A percentile compares a stretch with the other conserved stretches of the same genome.
phyloP scores from a whole-genome alignment of 768 basidiomycete species.

The Psilocybe cyanescens region DNA sequence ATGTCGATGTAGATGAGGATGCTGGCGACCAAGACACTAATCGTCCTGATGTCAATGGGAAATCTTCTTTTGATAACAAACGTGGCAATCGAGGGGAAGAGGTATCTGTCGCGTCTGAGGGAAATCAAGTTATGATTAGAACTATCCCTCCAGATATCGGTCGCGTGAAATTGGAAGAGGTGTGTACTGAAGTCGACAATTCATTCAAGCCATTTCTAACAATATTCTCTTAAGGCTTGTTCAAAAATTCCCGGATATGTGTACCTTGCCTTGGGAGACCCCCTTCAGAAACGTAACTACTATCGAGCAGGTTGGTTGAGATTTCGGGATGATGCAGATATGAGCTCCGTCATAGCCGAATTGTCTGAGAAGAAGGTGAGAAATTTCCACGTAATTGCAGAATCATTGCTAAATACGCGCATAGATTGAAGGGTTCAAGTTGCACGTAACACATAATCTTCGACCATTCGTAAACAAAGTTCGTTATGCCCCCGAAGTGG shows the following conservation, averaged over 20 bases:
- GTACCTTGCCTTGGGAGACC: constrained; percentile 90
- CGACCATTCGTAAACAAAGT: constrained; percentile 79
- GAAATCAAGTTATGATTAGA: constrained; percentile 92
- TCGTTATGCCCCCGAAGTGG: constrained; percentile 81
- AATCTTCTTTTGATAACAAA: constrained; percentile 44
- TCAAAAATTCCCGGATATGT: constrained; percentile 79
- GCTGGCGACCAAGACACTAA: constrained; percentile 58
- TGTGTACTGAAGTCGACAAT: constrained; percentile 32
- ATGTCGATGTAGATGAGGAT: constrained; percentile 75
- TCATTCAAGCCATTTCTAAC: constrained; percentile 1
- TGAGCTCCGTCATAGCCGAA: constrained; percentile 70
- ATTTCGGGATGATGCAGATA: constrained; percentile 85
- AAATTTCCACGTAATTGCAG: constrained; percentile 9
- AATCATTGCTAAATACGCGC: constrained; percentile 1
- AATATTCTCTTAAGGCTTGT: constrained; percentile 58
- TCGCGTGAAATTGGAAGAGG: constrained; percentile 88
- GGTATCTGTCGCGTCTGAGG: constrained; percentile 71
- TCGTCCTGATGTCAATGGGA: constrained; percentile 64
- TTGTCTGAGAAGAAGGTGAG: constrained; percentile 85
- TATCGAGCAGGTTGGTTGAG: constrained; percentile 95
- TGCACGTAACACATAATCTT: constrained; percentile 84
- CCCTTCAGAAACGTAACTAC: constrained; percentile 89
- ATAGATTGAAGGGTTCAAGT: constrained; percentile 93
- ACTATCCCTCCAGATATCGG: constrained; percentile 95
- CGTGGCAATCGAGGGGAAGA: constrained; percentile 71